These are phyloP conservation scores for Mitragyna speciosa DNA, from an alignment of 257 asterid species.

Conservation along the genomic window DNA sequence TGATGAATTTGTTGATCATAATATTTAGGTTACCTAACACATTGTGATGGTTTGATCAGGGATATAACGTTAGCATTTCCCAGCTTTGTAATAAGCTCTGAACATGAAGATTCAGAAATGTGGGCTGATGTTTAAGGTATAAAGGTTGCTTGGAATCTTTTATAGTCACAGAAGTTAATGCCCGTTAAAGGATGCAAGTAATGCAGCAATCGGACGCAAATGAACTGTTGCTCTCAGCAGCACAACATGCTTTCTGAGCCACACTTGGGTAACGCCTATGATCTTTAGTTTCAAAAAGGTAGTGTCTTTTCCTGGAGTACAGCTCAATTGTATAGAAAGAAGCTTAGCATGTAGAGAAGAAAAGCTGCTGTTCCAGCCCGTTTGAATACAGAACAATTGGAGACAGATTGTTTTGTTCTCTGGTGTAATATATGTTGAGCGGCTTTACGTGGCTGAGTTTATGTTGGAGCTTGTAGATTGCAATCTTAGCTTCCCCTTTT, in stretches of 20 bases:
- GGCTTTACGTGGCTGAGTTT: neutral
- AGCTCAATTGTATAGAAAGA: neutral
- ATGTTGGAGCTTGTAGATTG: neutral
- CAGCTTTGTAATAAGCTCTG: conserved; percentile 61
- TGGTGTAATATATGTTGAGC: neutral
- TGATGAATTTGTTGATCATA: neutral
- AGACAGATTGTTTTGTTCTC: neutral
- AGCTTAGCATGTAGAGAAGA: neutral
- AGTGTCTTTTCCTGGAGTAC: neutral
- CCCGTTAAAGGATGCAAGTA: neutral
- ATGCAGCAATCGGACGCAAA: neutral
- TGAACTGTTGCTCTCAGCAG: neutral
- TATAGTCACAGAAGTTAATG: neutral
- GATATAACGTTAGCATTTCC: conserved; percentile 80
- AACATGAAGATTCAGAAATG: conserved; percentile 57
- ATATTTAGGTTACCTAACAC: conserved; percentile 3
- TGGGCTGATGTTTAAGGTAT: conserved; percentile 22
- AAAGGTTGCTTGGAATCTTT: neutral
- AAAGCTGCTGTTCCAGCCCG: neutral
- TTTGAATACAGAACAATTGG: neutral
- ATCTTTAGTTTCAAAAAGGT: neutral
- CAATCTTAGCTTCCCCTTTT: neutral
- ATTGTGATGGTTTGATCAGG: conserved; percentile 34
- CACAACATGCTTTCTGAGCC: neutral
- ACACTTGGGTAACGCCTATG: no score